Evolutionary conservation across 2,329 filamentous ascomycete species (phyloP).

Genomic region (Decorospora gaudefroyi): DNA sequence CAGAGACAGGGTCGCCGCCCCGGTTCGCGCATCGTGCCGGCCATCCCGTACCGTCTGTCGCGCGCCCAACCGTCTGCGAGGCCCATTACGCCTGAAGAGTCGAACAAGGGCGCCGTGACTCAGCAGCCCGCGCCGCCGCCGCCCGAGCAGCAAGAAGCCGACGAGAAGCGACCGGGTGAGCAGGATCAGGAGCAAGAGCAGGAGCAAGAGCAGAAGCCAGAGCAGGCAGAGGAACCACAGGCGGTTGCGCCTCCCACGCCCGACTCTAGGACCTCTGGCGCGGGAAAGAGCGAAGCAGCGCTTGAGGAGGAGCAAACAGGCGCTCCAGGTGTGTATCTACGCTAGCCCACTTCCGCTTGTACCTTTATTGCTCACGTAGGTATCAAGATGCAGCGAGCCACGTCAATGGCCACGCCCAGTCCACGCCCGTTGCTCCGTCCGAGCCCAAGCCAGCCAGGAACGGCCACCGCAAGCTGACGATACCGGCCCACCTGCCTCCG

Average conservation of each 20-base stretch:
- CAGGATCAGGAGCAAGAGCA: too few species aligned
- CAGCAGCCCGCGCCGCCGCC: constrained; percentile 16
- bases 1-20: constrained; percentile 35
- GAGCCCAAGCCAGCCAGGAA: constrained; percentile 26
- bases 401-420: constrained; percentile 10
- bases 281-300: constrained; percentile 16
- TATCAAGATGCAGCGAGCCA: constrained; percentile 3
- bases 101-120: constrained; percentile 23
- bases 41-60: constrained; percentile 45
- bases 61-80: constrained; percentile 31
- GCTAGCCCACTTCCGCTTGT: background rate
- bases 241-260: constrained; percentile 32
- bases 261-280: constrained; percentile 32
- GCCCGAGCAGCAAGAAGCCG: constrained; percentile 18
- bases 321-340: constrained; percentile 27
- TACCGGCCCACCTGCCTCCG: constrained; percentile 41
- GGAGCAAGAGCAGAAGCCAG: too few species aligned
- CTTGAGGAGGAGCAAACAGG: constrained; percentile 21
- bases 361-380: background rate
- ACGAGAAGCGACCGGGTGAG: too few species aligned
- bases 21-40: constrained; percentile 45
- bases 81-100: constrained; percentile 38
- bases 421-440: constrained; percentile 6
- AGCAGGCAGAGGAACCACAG: constrained; percentile 18
- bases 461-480: constrained; percentile 29